Percentiles rank a stretch among this genome's conserved stretches.
Evolutionary conservation across 495 filamentous ascomycete species (phyloP).

Genomic region (Penicillium simplicissimum): DNA sequence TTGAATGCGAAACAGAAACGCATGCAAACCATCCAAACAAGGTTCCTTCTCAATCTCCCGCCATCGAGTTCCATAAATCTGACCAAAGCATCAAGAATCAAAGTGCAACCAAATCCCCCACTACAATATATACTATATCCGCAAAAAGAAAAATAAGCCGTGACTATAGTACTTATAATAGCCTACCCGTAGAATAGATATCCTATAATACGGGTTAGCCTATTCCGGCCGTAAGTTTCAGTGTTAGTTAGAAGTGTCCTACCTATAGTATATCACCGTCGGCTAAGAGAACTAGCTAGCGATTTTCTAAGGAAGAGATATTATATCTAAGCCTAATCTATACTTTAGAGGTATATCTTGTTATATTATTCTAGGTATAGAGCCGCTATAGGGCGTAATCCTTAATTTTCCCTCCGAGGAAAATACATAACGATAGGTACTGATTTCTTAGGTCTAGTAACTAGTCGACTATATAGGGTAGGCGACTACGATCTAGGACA

Average conservation of each 20-base stretch:
- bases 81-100: too few relatives aligned
- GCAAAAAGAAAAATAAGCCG: slow-evolving; percentile 1
- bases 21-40: too few relatives aligned
- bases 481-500: slow-evolving; percentile 20
- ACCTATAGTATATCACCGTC: slow-evolving; percentile 14
- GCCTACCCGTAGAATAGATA: slow-evolving; percentile 1
- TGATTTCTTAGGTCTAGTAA: slow-evolving; percentile 17
- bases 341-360: slow-evolving; percentile 6
- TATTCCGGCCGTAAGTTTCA: slow-evolving; percentile 1
- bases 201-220: slow-evolving; percentile 14
- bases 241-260: neutral
- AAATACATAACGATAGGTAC: slow-evolving; percentile 23
- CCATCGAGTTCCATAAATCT: too few relatives aligned
- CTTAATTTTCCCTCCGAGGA: slow-evolving; percentile 20
- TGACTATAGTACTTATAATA: slow-evolving; percentile 16
- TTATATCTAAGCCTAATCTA: slow-evolving; percentile 23
- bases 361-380: slow-evolving; percentile 29
- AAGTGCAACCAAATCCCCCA: too few relatives aligned
- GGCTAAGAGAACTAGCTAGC: slow-evolving; percentile 19
- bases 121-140: too few relatives aligned
- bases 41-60: too few relatives aligned
- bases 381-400: slow-evolving; percentile 18
- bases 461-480: slow-evolving; percentile 15
- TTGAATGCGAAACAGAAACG: too few relatives aligned
- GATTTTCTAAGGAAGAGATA: slow-evolving; percentile 1